Percentiles rank a stretch among this genome's conserved stretches.
phyloP scores from a whole-genome alignment of 495 filamentous ascomycete genomes.

The Xylaria longipes region DNA sequence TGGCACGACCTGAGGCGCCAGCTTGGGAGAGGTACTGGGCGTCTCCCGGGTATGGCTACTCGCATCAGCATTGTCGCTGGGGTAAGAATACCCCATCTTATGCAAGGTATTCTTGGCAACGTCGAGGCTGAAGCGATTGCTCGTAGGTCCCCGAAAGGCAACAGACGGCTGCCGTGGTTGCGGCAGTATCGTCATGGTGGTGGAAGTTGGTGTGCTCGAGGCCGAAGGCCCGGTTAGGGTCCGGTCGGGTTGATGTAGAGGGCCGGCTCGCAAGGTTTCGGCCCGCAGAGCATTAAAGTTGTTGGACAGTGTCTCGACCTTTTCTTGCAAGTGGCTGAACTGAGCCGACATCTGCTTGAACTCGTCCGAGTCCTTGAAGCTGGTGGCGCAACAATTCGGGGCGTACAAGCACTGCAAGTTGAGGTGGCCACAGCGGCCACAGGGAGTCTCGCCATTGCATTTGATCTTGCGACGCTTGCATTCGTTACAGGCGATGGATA shows the following conservation, averaged over 20 bases:
- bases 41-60: conserved; percentile 62
- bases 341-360: conserved; percentile 79
- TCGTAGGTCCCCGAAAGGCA: conserved; percentile 84
- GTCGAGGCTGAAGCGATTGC: conserved; percentile 83
- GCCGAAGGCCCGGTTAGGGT: conserved; percentile 39
- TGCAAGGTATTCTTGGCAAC: conserved; percentile 87
- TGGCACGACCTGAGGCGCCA: conserved; percentile 42
- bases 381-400: conserved; percentile 82
- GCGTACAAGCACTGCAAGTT: conserved; percentile 84
- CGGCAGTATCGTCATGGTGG: conserved; percentile 41
- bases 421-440: conserved; percentile 83
- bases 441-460: conserved; percentile 85
- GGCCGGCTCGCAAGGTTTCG: conserved; percentile 51
- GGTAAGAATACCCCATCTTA: conserved; percentile 80
- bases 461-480: conserved; percentile 93
- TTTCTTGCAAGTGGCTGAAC: conserved; percentile 77
- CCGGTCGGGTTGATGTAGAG: conserved; percentile 46
- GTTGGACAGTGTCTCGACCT: conserved; percentile 77
- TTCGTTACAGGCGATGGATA: conserved; percentile 89
- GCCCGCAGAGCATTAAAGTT: conserved; percentile 70
- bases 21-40: conserved; percentile 55
- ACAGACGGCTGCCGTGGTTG: conserved; percentile 66
- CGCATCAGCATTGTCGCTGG: conserved; percentile 62
- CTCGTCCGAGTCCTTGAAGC: conserved; percentile 88
- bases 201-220: conserved; percentile 47